Evolutionary conservation across 2,329 filamentous ascomycete genomes (phyloP).

Genomic region (Tolypocladium endophyticum): DNA sequence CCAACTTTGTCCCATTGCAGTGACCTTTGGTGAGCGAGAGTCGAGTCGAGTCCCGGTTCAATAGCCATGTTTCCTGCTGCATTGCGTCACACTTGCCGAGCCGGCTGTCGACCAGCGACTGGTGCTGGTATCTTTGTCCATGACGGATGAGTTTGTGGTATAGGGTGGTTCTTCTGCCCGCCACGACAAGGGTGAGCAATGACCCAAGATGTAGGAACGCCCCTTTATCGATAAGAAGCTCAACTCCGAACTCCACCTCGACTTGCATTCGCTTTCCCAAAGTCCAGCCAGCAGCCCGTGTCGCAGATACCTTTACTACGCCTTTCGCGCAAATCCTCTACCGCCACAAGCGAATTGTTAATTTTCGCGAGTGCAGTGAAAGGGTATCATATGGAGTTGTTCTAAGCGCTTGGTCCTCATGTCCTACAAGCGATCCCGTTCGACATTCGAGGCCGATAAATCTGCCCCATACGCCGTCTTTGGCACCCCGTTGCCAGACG

Average conservation of each 20-base stretch:
- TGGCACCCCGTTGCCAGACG: constrained; percentile 77
- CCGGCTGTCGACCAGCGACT: background rate
- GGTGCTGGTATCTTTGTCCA: background rate
- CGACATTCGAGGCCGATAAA: constrained; percentile 66
- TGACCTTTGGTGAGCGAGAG: background rate
- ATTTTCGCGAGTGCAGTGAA: background rate
- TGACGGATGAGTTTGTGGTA: background rate
- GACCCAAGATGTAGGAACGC: background rate
- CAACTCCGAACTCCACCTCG: background rate
- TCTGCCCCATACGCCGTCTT: constrained; percentile 67
- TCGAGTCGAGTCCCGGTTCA: background rate
- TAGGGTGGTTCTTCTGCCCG: too few relatives aligned
- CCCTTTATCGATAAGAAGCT: background rate
- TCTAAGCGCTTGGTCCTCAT: constrained; percentile 31
- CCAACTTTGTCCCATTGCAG: background rate
- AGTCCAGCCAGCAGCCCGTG: background rate
- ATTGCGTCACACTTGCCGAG: background rate
- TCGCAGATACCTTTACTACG: background rate
- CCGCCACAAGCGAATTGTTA: too few relatives aligned
- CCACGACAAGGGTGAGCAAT: background rate
- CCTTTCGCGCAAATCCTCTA: background rate
- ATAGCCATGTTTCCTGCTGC: background rate
- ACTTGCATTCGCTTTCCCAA: background rate
- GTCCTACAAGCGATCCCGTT: constrained; percentile 71
- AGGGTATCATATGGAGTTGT: background rate